A percentile compares a stretch with the other conserved stretches of the same genome.
phyloP scores from a whole-genome alignment of 768 basidiomycete genomes.

The Tricholoma flavovirens region DNA sequence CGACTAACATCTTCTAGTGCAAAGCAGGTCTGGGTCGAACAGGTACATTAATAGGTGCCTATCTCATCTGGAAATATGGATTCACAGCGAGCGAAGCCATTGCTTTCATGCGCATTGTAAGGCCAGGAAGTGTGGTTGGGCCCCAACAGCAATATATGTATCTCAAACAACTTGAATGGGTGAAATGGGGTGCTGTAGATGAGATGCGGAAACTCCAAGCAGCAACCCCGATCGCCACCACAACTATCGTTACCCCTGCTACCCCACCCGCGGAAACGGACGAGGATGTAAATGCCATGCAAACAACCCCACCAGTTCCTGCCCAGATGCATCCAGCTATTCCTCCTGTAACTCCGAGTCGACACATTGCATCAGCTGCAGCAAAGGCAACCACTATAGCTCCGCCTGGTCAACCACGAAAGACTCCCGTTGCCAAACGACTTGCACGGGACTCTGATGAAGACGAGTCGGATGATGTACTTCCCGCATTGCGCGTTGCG shows the following conservation, averaged over 20 bases:
- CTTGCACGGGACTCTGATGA: constrained; percentile 64
- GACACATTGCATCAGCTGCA: constrained; percentile 63
- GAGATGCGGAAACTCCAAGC: constrained; percentile 55
- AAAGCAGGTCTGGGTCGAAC: constrained; percentile 97
- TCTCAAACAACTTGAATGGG: constrained; percentile 90
- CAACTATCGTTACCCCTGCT: constrained; percentile 60
- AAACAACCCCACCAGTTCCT: constrained; percentile 34
- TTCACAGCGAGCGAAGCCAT: constrained; percentile 96
- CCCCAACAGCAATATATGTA: constrained; percentile 95
- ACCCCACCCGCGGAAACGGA: constrained; percentile 78
- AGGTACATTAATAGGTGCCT: constrained; percentile 95
- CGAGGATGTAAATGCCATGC: constrained; percentile 47
- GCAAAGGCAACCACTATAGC: constrained; percentile 67
- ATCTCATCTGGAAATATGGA: constrained; percentile 97
- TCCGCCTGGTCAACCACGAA: constrained; percentile 80
- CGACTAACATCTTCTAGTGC: constrained; percentile 47
- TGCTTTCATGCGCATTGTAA: constrained; percentile 95
- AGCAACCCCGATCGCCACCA: constrained; percentile 28
- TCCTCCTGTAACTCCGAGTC: constrained; percentile 78
- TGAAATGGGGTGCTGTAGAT: constrained; percentile 87
- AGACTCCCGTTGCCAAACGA: constrained; percentile 80
- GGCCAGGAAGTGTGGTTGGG: constrained; percentile 90
- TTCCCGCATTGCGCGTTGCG: constrained; percentile 55
- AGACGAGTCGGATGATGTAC: constrained; percentile 52
- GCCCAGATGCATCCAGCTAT: constrained; percentile 28